Conservation (phyloP, 2,329 filamentous ascomycete genomes). For the Chrysosphaeria jannelii region DNA sequence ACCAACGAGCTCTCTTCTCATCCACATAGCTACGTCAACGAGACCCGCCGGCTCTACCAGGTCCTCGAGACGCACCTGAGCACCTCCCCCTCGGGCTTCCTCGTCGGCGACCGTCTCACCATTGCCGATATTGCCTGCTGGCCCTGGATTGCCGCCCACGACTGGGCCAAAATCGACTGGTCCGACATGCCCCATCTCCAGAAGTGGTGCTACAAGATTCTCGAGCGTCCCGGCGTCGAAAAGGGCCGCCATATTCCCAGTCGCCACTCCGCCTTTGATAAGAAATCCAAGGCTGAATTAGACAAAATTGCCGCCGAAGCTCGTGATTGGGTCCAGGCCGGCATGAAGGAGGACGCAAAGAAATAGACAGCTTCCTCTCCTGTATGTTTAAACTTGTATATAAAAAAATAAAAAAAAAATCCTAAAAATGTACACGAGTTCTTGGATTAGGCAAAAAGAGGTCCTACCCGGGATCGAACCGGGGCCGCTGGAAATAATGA, state of each 20-base stretch:
- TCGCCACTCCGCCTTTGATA: slow-evolving; percentile 23
- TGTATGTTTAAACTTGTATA: too few species aligned
- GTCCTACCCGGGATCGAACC: too few species aligned
- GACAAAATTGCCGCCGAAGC: too few species aligned
- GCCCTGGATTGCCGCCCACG: slow-evolving; percentile 38
- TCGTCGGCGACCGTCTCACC: slow-evolving; percentile 37
- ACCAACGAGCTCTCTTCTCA: neutral
- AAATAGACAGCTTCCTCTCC: too few species aligned
- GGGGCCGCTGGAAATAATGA: too few species aligned
- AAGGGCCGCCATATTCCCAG: slow-evolving; percentile 39
- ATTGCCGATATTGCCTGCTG: slow-evolving; percentile 56
- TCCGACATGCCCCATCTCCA: slow-evolving; percentile 47
- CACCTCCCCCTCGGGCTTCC: slow-evolving; percentile 21
- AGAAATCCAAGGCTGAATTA: slow-evolving; percentile 3
- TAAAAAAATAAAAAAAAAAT: too few species aligned
- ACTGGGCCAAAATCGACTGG: slow-evolving; percentile 36
- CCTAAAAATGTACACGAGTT: too few species aligned
- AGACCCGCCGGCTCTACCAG: slow-evolving; percentile 55
- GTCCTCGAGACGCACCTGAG: slow-evolving; percentile 44
- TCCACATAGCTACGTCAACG: slow-evolving; percentile 30
- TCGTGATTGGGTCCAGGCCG: too few species aligned
- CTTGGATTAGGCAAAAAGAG: too few species aligned
- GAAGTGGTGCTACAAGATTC: slow-evolving; percentile 45
- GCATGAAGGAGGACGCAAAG: too few species aligned
- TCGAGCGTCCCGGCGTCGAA: slow-evolving; percentile 38